Evolutionary conservation across 768 basidiomycete genomes (phyloP).

Genomic region (Phanerochaete sordida): DNA sequence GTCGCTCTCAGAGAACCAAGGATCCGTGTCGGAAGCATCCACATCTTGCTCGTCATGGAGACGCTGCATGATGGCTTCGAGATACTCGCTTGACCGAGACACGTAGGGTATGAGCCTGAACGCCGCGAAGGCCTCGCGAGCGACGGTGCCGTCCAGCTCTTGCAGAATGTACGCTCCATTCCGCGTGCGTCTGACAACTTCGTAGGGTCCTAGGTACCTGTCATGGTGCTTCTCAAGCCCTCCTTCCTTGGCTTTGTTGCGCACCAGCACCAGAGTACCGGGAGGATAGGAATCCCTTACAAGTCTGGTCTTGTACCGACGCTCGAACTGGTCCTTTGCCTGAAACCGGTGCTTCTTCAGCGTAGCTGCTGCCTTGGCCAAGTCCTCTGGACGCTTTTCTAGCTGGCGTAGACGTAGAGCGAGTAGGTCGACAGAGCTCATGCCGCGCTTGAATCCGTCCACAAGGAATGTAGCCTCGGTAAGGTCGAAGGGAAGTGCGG

Average conservation of each 20-base stretch:
- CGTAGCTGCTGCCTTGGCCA: conserved; percentile 14
- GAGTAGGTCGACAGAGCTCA: conserved; percentile 22
- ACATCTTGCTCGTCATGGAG: background rate
- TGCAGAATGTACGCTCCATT: conserved; percentile 24
- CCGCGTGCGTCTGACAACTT: conserved; percentile 19
- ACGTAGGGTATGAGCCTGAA: background rate
- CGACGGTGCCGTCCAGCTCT: conserved; percentile 23
- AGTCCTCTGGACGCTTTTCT: conserved; percentile 21
- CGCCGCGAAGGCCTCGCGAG: conserved; percentile 14
- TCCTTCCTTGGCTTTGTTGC: conserved; percentile 25
- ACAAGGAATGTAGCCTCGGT: conserved; percentile 30
- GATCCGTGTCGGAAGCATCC: background rate
- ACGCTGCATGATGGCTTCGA: background rate
- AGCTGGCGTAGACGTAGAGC: conserved; percentile 23
- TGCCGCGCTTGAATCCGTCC: conserved; percentile 8
- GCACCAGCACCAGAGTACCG: conserved; percentile 26
- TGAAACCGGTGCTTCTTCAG: conserved; percentile 17
- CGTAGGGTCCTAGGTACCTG: conserved; percentile 23
- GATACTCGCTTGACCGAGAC: background rate
- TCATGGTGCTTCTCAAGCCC: conserved; percentile 23
- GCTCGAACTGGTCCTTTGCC: conserved; percentile 24
- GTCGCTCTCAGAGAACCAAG: background rate
- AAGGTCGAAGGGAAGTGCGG: conserved; percentile 30
- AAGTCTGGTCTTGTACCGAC: conserved; percentile 18
- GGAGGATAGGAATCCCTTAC: conserved; percentile 24